Conservation (phyloP, 768 basidiomycete genomes). For the Symmetrospora coprosmae region DNA sequence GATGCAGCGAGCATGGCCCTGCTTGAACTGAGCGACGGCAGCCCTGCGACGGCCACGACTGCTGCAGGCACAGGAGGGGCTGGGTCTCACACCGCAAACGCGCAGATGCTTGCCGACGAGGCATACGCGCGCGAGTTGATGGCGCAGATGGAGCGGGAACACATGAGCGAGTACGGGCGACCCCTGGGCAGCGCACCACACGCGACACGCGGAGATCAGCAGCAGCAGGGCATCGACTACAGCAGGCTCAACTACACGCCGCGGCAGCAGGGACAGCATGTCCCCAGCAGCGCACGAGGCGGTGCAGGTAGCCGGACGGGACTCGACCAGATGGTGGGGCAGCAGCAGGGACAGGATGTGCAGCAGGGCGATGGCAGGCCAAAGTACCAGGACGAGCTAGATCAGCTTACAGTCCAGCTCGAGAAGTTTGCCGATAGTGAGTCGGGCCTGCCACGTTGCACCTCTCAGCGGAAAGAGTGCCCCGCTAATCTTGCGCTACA, state of each 20-base stretch:
- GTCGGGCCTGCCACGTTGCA: too few relatives aligned
- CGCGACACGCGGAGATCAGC: not conserved
- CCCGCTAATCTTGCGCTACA: not conserved
- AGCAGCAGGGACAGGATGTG: not conserved
- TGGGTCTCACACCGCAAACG: too few relatives aligned
- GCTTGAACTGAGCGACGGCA: conserved; percentile 12
- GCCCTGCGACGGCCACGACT: not conserved
- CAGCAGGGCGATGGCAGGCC: not conserved
- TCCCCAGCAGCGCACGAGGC: not conserved
- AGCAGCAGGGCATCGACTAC: not conserved
- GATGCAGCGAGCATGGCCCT: conserved; percentile 17
- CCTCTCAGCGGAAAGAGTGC: too few relatives aligned
- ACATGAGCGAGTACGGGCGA: conserved; percentile 10
- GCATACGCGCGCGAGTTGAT: conserved; percentile 15
- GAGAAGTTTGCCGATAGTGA: conserved; percentile 17
- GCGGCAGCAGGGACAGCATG: not conserved
- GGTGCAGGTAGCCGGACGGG: not conserved
- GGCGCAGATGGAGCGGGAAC: conserved; percentile 19
- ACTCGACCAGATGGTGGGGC: not conserved
- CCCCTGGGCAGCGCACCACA: not conserved
- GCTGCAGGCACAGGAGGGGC: not conserved
- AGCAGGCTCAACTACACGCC: conserved; percentile 4
- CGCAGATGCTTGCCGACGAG: conserved; percentile 8
- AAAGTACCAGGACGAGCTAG: conserved; percentile 14
- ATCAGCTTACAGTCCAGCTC: conserved; percentile 14